Percentiles rank a stretch among this genome's conserved stretches.
Conservation (phyloP, 1,139 yeast species). For the Yamadazyma membranifaciens region DNA sequence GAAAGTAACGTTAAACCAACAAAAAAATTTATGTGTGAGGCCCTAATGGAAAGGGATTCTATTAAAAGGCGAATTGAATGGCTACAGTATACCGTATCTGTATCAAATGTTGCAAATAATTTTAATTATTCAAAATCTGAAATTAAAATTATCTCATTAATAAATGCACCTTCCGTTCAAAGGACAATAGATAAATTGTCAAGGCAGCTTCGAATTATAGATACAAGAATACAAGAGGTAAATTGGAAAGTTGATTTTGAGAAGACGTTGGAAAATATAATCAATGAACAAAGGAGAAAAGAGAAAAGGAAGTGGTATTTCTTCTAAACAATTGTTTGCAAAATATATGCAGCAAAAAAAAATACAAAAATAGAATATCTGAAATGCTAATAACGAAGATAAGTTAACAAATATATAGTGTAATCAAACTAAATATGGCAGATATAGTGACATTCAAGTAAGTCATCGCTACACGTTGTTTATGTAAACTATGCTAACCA, state of each 20-base stretch:
- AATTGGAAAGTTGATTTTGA: conserved; percentile 16
- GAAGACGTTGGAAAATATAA: conserved; percentile 8
- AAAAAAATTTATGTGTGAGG: conserved; percentile 15
- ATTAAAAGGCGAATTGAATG: conserved; percentile 10
- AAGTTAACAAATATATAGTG: too few relatives aligned
- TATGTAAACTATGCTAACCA: too few relatives aligned
- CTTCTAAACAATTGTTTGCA: too few relatives aligned
- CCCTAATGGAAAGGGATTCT: conserved; percentile 16
- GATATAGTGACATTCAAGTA: too few relatives aligned
- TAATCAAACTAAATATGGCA: too few relatives aligned
- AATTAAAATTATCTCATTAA: conserved; percentile 13
- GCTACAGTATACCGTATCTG: conserved; percentile 4
- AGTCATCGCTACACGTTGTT: too few relatives aligned
- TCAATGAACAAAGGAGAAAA: conserved; percentile 5
- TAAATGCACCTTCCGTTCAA: conserved; percentile 10
- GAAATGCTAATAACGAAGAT: too few relatives aligned
- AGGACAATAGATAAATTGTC: conserved; percentile 11
- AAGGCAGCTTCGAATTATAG: conserved; percentile 12
- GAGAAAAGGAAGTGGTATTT: conserved; percentile 5
- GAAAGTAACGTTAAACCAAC: conserved; percentile 4
- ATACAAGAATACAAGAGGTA: conserved; percentile 16
- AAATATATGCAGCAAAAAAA: background rate
- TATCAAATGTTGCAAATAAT: conserved; percentile 9
- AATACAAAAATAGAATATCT: background rate
- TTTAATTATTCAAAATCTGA: conserved; percentile 16